These are phyloP conservation scores for Sarcodon sp. DNA, from an alignment of 768 basidiomycete species.

Conservation along the genomic window DNA sequence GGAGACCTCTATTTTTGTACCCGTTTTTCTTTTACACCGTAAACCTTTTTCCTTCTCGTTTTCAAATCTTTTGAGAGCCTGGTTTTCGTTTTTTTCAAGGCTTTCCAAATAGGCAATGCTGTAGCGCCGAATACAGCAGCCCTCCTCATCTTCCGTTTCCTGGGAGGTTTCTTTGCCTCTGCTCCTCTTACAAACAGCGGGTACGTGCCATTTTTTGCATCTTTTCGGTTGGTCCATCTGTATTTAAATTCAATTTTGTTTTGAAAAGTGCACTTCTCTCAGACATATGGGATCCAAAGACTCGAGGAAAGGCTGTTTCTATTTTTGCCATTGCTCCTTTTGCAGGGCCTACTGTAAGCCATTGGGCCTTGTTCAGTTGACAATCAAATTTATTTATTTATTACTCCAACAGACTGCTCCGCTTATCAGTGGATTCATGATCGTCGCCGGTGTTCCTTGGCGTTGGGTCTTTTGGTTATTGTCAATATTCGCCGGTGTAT, in stretches of 20 bases:
- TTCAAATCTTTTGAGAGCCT: too few species aligned
- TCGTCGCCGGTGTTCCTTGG: conserved; percentile 34
- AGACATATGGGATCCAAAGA: conserved; percentile 43
- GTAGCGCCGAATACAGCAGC: conserved; percentile 47
- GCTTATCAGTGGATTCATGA: conserved; percentile 22
- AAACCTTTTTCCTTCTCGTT: too few species aligned
- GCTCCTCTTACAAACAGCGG: conserved; percentile 60
- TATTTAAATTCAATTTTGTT: conserved; percentile 17
- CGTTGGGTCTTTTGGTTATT: conserved; percentile 59
- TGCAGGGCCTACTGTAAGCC: conserved; percentile 37
- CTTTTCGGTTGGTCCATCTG: background rate
- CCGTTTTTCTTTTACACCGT: conserved; percentile 13
- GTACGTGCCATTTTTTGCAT: conserved; percentile 19
- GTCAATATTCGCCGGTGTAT: conserved; percentile 42
- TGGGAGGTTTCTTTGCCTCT: conserved; percentile 60
- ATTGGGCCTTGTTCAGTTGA: too few species aligned
- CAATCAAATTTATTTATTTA: conserved; percentile 25
- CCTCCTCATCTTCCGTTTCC: conserved; percentile 56
- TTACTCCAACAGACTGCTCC: conserved; percentile 18
- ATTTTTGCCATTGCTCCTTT: conserved; percentile 38
- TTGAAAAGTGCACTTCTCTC: conserved; percentile 13
- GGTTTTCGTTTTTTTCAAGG: conserved; percentile 41
- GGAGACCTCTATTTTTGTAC: conserved; percentile 36
- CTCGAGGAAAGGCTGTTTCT: conserved; percentile 52
- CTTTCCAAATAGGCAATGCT: conserved; percentile 53